Percentiles rank a stretch among this genome's conserved stretches.
phyloP scores from a whole-genome alignment of 2,329 filamentous ascomycete genomes.

The Scedosporium boydii region DNA sequence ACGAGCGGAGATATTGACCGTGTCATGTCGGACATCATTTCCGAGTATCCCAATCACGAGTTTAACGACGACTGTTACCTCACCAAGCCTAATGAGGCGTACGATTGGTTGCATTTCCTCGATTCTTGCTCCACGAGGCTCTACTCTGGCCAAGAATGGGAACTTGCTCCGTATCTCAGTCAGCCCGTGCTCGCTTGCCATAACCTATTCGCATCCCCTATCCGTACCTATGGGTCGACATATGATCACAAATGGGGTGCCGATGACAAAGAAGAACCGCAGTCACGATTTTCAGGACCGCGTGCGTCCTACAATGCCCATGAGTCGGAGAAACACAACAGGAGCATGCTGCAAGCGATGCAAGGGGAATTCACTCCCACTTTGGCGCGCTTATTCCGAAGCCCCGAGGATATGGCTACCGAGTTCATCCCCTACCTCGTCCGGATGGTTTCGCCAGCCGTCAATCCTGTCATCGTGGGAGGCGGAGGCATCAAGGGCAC shows the following conservation, averaged over 20 bases:
- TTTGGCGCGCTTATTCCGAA: constrained; percentile 69
- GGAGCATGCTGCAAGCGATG: constrained; percentile 61
- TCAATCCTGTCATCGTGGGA: constrained; percentile 76
- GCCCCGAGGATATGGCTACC: constrained; percentile 63
- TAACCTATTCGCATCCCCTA: constrained; percentile 72
- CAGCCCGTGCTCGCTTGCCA: constrained; percentile 86
- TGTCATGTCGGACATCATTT: constrained; percentile 75
- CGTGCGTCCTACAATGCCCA: constrained; percentile 72
- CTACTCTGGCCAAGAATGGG: constrained; percentile 84
- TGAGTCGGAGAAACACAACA: constrained; percentile 73
- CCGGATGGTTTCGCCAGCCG: constrained; percentile 75
- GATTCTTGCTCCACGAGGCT: constrained; percentile 72
- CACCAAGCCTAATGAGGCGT: constrained; percentile 76
- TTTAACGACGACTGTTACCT: constrained; percentile 91
- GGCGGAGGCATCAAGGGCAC: constrained; percentile 55
- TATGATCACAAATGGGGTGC: constrained; percentile 26
- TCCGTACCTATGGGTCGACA: constrained; percentile 35
- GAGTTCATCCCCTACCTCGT: constrained; percentile 81
- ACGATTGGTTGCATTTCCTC: constrained; percentile 95
- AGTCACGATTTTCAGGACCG: constrained; percentile 70
- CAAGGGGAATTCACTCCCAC: constrained; percentile 64
- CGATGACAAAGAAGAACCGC: constrained; percentile 38
- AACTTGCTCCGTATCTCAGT: constrained; percentile 77
- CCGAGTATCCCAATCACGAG: constrained; percentile 74
- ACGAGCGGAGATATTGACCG: constrained; percentile 70